A percentile compares a stretch with the other conserved stretches of the same genome.
Conservation (phyloP, 2,329 filamentous ascomycete species). For the Trichoderma breve region DNA sequence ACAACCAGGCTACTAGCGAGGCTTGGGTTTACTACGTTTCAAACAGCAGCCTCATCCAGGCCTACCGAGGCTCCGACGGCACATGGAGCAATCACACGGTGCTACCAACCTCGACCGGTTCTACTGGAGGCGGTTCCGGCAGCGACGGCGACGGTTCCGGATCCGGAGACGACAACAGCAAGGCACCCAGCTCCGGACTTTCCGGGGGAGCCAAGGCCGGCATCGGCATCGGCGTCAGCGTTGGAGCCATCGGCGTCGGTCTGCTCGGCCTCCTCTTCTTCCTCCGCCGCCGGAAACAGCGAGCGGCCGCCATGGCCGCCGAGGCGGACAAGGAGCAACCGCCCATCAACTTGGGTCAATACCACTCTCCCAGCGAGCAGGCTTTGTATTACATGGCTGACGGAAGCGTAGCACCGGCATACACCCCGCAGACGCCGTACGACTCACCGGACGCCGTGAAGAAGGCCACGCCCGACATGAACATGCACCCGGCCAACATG, state of each 20-base stretch:
- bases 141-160: neutral
- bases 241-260: neutral
- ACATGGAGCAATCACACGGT: neutral
- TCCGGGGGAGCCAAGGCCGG: conserved; percentile 14
- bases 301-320: neutral
- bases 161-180: neutral
- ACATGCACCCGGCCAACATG: neutral
- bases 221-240: conserved; percentile 3
- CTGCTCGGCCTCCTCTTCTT: conserved; percentile 1
- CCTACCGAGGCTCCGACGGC: neutral
- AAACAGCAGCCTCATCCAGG: neutral
- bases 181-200: neutral
- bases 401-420: conserved; percentile 1
- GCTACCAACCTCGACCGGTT: neutral
- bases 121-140: neutral
- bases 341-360: conserved; percentile 5
- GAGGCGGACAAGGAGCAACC: conserved; percentile 12
- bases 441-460: neutral
- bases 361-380: conserved; percentile 3
- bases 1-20: neutral
- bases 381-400: conserved; percentile 9
- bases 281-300: neutral
- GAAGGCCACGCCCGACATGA: neutral
- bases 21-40: conserved; percentile 11
- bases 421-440: neutral